A percentile compares a stretch with the other conserved stretches of the same genome.
Evolutionary conservation across 2,329 filamentous ascomycete genomes (phyloP).

Genomic region (Cladosporium sphaerospermum): DNA sequence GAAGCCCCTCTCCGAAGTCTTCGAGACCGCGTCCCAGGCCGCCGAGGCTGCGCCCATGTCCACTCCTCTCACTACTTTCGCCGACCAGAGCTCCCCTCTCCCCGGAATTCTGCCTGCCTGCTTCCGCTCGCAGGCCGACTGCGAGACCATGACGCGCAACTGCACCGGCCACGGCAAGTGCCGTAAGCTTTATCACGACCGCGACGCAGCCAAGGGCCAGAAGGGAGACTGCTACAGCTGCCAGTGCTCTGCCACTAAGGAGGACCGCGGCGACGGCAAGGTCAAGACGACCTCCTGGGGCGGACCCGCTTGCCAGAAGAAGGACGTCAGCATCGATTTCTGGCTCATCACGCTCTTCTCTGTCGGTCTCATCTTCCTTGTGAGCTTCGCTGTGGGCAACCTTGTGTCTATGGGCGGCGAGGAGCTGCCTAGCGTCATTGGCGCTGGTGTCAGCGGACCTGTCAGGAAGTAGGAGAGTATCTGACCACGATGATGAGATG

Average conservation of each 20-base stretch:
- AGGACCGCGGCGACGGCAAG: slow-evolving; percentile 43
- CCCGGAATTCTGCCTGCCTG: slow-evolving; percentile 61
- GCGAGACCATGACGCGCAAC: slow-evolving; percentile 62
- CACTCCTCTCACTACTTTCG: slow-evolving; percentile 14
- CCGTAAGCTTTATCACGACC: slow-evolving; percentile 55
- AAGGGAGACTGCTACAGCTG: slow-evolving; percentile 66
- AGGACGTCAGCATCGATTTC: slow-evolving; percentile 82
- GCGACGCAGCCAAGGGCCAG: slow-evolving; percentile 26
- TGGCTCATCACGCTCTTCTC: slow-evolving; percentile 76
- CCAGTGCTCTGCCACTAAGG: slow-evolving; percentile 59
- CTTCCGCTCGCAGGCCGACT: slow-evolving; percentile 64
- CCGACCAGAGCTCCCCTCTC: slow-evolving; percentile 35
- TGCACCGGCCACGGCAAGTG: slow-evolving; percentile 82
- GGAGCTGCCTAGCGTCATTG: slow-evolving; percentile 87
- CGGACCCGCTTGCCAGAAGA: slow-evolving; percentile 81
- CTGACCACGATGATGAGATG: not conserved
- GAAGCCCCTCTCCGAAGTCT: slow-evolving; percentile 15
- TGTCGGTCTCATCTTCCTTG: slow-evolving; percentile 60
- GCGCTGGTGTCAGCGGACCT: slow-evolving; percentile 78
- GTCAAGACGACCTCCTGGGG: slow-evolving; percentile 70
- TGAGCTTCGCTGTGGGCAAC: slow-evolving; percentile 68
- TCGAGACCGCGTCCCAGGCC: slow-evolving; percentile 2
- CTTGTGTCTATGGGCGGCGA: slow-evolving; percentile 79
- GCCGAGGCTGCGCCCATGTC: slow-evolving; percentile 7
- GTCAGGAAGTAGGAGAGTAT: slow-evolving; percentile 1